phyloP scores from a whole-genome alignment of 768 basidiomycete species.

The Lactifluus piperatus region DNA sequence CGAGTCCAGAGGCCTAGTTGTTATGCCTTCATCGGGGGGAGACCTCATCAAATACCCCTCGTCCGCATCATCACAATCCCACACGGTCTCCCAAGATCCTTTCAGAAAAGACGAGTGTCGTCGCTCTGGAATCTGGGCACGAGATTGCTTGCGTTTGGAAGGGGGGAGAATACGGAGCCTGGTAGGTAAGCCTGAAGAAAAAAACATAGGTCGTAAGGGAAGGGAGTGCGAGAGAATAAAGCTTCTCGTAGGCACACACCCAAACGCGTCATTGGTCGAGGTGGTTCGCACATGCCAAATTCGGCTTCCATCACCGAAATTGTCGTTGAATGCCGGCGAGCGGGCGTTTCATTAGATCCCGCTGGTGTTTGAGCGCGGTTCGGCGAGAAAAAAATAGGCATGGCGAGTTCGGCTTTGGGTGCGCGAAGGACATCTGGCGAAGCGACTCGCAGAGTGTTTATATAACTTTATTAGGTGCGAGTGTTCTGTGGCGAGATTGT shows the following conservation, averaged over 20 bases:
- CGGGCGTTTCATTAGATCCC: not conserved
- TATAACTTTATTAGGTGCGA: not conserved
- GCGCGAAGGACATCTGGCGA: not conserved
- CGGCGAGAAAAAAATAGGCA: not conserved
- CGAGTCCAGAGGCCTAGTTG: too few species aligned
- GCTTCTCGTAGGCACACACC: not conserved
- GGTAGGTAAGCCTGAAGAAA: not conserved
- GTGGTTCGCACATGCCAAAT: not conserved
- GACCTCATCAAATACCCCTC: not conserved
- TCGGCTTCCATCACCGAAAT: conserved; percentile 12
- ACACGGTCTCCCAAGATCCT: conserved; percentile 3
- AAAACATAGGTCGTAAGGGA: not conserved
- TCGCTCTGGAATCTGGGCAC: conserved; percentile 1
- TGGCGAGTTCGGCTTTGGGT: not conserved
- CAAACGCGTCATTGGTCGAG: not conserved
- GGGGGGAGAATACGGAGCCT: conserved; percentile 1
- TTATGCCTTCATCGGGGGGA: not conserved
- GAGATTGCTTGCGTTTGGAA: not conserved
- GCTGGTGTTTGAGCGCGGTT: not conserved
- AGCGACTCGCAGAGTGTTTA: not conserved
- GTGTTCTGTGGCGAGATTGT: too few species aligned
- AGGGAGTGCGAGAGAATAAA: not conserved
- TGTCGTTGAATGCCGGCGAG: conserved; percentile 4
- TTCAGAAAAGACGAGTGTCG: not conserved
- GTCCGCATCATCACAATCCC: conserved; percentile 2